A percentile compares a stretch with the other conserved stretches of the same genome.
Conservation (phyloP, 2,329 filamentous ascomycete genomes). For the Chaetomiaceae sp. region DNA sequence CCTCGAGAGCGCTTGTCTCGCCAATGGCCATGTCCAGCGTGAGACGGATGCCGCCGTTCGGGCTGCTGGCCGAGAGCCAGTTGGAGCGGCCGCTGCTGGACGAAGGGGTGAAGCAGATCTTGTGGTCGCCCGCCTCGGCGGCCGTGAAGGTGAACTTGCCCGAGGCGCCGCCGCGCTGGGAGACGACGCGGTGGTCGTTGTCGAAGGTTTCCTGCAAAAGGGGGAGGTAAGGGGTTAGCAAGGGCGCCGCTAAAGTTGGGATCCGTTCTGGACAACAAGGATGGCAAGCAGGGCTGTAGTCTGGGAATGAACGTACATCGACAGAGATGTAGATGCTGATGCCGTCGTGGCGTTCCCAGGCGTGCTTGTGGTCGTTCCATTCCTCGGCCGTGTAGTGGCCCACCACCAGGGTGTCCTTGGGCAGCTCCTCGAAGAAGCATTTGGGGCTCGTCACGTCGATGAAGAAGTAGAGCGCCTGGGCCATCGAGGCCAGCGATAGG, state of each 20-base stretch:
- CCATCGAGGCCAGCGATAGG: conserved; percentile 58
- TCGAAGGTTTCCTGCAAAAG: conserved; percentile 77
- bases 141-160: conserved; percentile 96
- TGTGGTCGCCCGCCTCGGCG: conserved; percentile 91
- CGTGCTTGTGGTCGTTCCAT: conserved; percentile 64
- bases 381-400: conserved; percentile 87
- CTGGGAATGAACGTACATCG: conserved; percentile 51
- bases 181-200: conserved; percentile 94
- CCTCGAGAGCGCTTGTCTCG: conserved; percentile 90
- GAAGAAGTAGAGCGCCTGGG: conserved; percentile 91
- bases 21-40: conserved; percentile 89
- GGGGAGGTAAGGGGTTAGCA: conserved; percentile 10
- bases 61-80: conserved; percentile 63
- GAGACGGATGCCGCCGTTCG: conserved; percentile 75
- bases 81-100: conserved; percentile 64
- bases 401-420: conserved; percentile 94
- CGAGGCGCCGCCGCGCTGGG: conserved; percentile 67
- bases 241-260: no score
- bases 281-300: no score
- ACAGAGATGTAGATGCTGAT: conserved; percentile 87
- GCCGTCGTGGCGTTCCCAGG: conserved; percentile 68
- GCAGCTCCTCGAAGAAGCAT: conserved; percentile 97
- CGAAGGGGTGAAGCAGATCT: conserved; percentile 85
- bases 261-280: no score
- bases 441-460: conserved; percentile 80